Base-by-base conservation (phyloP, 2,329 filamentous ascomycete genomes). In the Aspergillus carbonarius region DNA sequence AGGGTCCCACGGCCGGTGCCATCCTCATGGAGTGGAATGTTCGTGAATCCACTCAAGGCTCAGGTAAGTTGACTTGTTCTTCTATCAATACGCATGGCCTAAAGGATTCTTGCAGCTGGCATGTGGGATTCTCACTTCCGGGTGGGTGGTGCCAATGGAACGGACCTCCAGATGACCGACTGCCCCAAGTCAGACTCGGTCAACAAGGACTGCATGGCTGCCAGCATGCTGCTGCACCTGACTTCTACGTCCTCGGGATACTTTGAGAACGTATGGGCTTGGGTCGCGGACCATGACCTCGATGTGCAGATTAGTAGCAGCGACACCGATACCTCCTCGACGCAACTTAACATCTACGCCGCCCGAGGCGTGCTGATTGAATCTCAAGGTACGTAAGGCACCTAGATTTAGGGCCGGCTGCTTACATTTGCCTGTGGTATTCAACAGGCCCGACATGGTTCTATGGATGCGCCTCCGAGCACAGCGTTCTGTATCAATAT, bases 181-280 rank as follows among this genome's bases (percentile, higher is more conserved):
- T 78, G 74, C 49, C 68, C 73, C 1, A 72, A 70, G 34, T 17
- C n/a, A 5, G 20, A 58, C 6, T 54, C 27, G 23, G 39, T 65
- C 47, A 60, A 63, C 30, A 30, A 57, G 10, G 47, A 54, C 3
- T 76, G 73, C 47, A 70, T 65, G 7, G 73, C 69, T 5, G 72
- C 71, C 2, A 68, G 66, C 9, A 73, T 90, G 73, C 77, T 91
- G 66, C 75, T 90, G 40, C 88, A 90, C 72, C 70, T 90, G 52
- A 89, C 87, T 2, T 59, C 76, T n/a, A 72, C 80, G 30, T 83
- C 84, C 52, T 66, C 64, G 0, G 70, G 61, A 6, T 75, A 74
- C 46, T 48, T 74, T 9, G 71, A 74, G 46, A 74, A 74, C 34
- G 62, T 69, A 4, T 74, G 70, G 71, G 65, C 62, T 3, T 74